Base-by-base conservation (phyloP, 1,284 basidiomycete species). In the Leccinum pseudoinsigne region DNA sequence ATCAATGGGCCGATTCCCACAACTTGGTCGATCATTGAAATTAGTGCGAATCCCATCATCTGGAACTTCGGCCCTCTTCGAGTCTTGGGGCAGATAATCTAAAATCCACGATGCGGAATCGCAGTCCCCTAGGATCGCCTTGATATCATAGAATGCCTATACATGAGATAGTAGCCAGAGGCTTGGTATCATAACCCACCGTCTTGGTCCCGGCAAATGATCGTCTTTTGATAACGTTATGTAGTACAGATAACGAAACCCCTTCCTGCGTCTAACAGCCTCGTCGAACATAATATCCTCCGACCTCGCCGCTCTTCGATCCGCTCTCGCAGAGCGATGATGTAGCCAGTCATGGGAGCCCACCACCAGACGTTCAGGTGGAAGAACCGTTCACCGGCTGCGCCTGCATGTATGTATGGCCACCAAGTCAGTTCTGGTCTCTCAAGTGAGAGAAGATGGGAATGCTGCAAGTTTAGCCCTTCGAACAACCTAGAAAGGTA, bases 401-500 rank as follows among this genome's bases (percentile, higher is more conserved):
- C 16, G n/a, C 45, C 40, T 57, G 40, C 40, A 57, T 18, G 2
- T 26, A 28, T 8, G 12, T 14, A 42, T 16, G 5, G 11, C 3
- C 11, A 11, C 28, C 53, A 16, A 54, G 4, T 54, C 53, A n/a
- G 53, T 14, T 26, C 14, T 26, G 8, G 23, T 51, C 50, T 12
- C 26, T 26, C 8, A 16, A 5, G 34, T 5, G 34, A 36, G 26
- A 28, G 26, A 54, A 16, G 23, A 23, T 36, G 34, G 34, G 34
- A 31, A 31, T 31, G 31, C 31, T 36, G 23, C 3, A 14, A 21
- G 31, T 80, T 79, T 11, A 89, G 72, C 1, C 86, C 87, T 36
- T 75, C 74, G 47, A 83, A 72, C 12, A 81, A 78, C 4, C 86
- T 88, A 42, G 18, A 21, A 62, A 50, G 8, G 18, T 63, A n/a